Evolutionary conservation across 1,284 basidiomycete genomes (phyloP).

Genomic region (Ustilago tritici): DNA sequence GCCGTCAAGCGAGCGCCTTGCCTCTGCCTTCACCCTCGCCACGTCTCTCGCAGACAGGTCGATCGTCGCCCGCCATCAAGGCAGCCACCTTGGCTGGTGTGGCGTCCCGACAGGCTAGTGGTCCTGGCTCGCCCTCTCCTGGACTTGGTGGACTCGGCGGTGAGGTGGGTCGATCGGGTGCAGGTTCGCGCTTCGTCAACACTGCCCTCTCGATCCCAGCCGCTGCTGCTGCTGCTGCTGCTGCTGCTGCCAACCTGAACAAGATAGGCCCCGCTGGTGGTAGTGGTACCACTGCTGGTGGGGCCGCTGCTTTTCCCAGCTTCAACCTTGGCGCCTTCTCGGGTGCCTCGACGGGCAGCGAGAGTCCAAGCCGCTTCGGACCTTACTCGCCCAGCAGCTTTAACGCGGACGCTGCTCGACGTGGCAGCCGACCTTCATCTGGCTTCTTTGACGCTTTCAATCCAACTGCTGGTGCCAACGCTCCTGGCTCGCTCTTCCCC

Average conservation of each 20-base stretch:
- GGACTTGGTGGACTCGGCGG: slow-evolving; percentile 35
- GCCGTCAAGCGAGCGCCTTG: slow-evolving; percentile 35
- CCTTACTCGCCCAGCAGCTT: slow-evolving; percentile 52
- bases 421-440: slow-evolving; percentile 49
- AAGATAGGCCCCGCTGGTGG: slow-evolving; percentile 6
- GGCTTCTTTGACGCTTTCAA: slow-evolving; percentile 63
- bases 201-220: slow-evolving; percentile 40
- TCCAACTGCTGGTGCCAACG: slow-evolving; percentile 45
- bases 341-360: slow-evolving; percentile 33
- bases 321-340: slow-evolving; percentile 53
- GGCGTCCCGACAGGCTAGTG: slow-evolving; percentile 41
- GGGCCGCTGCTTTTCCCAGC: slow-evolving; percentile 37
- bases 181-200: slow-evolving; percentile 52
- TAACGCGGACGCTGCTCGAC: slow-evolving; percentile 38
- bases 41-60: slow-evolving; percentile 41
- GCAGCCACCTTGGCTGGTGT: slow-evolving; percentile 31
- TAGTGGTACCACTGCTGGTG: slow-evolving; percentile 7
- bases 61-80: slow-evolving; percentile 47
- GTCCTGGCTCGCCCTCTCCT: slow-evolving; percentile 41
- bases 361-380: slow-evolving; percentile 54
- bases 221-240: slow-evolving; percentile 27
- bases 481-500: slow-evolving; percentile 42
- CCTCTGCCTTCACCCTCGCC: slow-evolving; percentile 48
- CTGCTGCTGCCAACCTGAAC: not conserved
- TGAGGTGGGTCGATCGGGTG: slow-evolving; percentile 35